Base-by-base conservation (phyloP, 2,329 filamentous ascomycete genomes). In the Fusarium lyarnte region DNA sequence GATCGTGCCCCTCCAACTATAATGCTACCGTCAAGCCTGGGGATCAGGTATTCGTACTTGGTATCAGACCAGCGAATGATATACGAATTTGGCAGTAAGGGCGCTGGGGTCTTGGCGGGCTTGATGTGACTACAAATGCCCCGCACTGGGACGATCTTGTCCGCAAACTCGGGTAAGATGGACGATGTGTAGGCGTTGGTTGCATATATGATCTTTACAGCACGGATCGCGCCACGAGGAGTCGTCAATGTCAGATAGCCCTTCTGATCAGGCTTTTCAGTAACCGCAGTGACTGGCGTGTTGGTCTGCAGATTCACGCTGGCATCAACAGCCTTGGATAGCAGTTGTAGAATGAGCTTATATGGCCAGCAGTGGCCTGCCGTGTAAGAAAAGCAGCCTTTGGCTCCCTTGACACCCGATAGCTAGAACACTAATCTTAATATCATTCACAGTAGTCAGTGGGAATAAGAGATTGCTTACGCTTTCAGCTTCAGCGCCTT, bases 61-160 rank as follows among this genome's bases (percentile, higher is more conserved):
- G 59, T 62, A 21, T 62, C 59, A 11, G 59, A 59, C 59, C 59
- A 62, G 16, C 59, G 59, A 41, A 62, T 58, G 0, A 62, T 62
- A 0, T 62, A 62, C 1, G 59, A 62, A 4, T 59, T 62, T 0
- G 42, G 35, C 0, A 62, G 35, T 3, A 33, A 35, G 1, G 53
- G 35, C 2, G 35, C 42, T 1, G 25, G 33, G 7, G 3, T 41
- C 7, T 41, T 59, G 6, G 16, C 21, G 1, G 59, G 59, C 12
- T 47, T 33, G 12, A 62, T 62, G n/a, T 62, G 53, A 3, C 59
- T 62, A 19, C 59, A 62, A 4, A 62, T 62, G 4, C 59, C 59
- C 23, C 59, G 8, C 8, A 59, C 59, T 8, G 59, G 59, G 5
- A 62, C 42, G 9, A 62, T 62, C 11, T 29, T 62, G 16, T 62